These are phyloP conservation scores for Camellia lanceoleosa DNA, from an alignment of 148 eudicot genomes.

Conservation along the genomic window DNA sequence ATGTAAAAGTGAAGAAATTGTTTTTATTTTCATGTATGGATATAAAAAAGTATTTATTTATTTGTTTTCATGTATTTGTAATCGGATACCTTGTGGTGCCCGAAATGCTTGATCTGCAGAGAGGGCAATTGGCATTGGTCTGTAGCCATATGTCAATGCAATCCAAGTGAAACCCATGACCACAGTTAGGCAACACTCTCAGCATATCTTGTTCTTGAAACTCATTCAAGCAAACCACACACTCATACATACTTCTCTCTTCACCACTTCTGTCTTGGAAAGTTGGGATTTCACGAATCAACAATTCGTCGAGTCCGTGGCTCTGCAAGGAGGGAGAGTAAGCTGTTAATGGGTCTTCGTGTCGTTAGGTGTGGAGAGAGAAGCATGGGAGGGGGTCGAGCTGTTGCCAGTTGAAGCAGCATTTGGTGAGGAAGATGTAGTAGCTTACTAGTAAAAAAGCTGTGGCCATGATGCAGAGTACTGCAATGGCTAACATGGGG, in stretches of 20 bases:
- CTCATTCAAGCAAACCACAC: constrained; percentile 71
- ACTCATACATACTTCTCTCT: constrained; percentile 38
- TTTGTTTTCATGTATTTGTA: too few relatives aligned
- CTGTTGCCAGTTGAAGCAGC: constrained; percentile 67
- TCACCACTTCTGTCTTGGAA: constrained; percentile 42
- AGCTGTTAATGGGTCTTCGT: constrained; percentile 32
- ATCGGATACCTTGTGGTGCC: constrained; percentile 39
- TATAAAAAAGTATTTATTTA: too few relatives aligned
- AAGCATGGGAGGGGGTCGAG: constrained; percentile 50
- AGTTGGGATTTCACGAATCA: constrained; percentile 70
- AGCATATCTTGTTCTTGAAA: constrained; percentile 62
- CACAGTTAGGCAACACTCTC: constrained; percentile 60
- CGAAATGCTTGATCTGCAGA: constrained; percentile 72
- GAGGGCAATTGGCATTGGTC: constrained; percentile 76
- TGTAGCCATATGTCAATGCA: constrained; percentile 87
- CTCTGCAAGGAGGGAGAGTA: constrained; percentile 50
- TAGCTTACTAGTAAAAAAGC: constrained; percentile 58
- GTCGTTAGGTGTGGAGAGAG: constrained; percentile 23
- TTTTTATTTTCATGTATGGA: too few relatives aligned
- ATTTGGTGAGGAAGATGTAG: constrained; percentile 64
- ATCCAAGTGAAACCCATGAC: constrained; percentile 71
- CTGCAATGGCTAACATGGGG: constrained; percentile 53
- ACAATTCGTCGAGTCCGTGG: constrained; percentile 62
- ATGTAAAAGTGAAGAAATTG: too few relatives aligned
- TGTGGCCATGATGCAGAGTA: constrained; percentile 53